Evolutionary conservation across 192 early-diverging fungal genomes (phyloP).

Genomic region (Rhizophagus sp.): DNA sequence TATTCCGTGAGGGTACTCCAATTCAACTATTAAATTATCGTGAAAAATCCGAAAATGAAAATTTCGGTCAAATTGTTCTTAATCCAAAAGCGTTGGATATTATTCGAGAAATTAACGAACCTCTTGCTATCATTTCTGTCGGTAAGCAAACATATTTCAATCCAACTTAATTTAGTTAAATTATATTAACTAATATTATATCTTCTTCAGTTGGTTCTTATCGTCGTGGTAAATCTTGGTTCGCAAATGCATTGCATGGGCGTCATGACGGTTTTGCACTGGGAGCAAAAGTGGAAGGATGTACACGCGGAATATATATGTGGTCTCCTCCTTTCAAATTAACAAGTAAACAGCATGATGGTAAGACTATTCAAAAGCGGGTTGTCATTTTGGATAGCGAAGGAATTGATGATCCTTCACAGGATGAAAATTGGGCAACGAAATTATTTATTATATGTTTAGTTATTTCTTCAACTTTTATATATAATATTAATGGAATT

Average conservation of each 20-base stretch:
- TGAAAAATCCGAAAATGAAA: not conserved
- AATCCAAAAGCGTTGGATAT: not conserved
- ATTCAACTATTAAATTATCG: not conserved
- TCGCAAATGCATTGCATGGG: conserved; percentile 7
- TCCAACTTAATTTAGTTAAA: no score
- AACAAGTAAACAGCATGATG: not conserved
- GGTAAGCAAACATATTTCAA: not conserved
- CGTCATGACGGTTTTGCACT: conserved; percentile 17
- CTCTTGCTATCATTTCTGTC: conserved; percentile 11
- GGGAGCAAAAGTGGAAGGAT: not conserved
- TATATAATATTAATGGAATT: conserved; percentile 26
- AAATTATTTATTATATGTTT: conserved; percentile 29
- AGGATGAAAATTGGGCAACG: conserved; percentile 7
- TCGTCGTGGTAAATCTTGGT: conserved; percentile 24
- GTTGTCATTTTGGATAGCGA: conserved; percentile 14
- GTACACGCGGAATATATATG: conserved; percentile 24
- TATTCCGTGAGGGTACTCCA: not conserved
- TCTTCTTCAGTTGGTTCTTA: not conserved
- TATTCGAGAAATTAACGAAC: conserved; percentile 9
- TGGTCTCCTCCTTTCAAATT: not conserved
- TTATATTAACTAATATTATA: no score
- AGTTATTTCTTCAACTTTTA: conserved; percentile 8
- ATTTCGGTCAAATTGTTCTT: not conserved
- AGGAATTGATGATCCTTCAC: conserved; percentile 24
- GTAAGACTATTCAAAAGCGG: not conserved